Evolutionary conservation across 345 rosid species (phyloP), one percentile per base, ranked within the genome.

Genomic region (Gossypium australe): DNA sequence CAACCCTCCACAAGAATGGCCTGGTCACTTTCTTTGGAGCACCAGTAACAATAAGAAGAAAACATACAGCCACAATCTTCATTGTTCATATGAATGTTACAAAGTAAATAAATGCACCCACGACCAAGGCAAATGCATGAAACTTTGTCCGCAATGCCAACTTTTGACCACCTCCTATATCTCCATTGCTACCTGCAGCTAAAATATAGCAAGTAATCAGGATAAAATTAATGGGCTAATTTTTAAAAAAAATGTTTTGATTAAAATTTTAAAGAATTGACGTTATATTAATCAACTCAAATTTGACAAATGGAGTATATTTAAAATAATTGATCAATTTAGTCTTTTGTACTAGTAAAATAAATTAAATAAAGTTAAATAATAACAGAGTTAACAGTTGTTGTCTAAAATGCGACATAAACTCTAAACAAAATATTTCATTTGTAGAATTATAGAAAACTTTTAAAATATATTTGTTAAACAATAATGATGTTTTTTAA

Each of bases 401-500:
- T 0, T 34, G 1, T 34, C 0, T 34, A 34, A 4, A 34, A 27
- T 4, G 0, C 0, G 0, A 34, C 7, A 34, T 34, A 5, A 5
- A 5, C 7, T 34, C 7, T 5, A 34, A 34, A 34, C 7, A 34
- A 34, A 34, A 34, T 34, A 34, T 34, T 34, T 34, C 7, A 4
- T 34, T 34, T 34, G 7, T 34, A 34, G 1, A 34, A 1, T 1
- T 34, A 34, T 34, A 1, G 1, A 34, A 34, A 34, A 5, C 1
- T 34, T 34, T 5, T 34, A 34, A 34, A 34, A 34, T 34, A 34
- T 34, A 34, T 5, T 34, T 34, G 1, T 34, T 34, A 34, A 34
- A 34, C 7, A 5, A 34, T 34, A 34, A 34, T 34, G 7, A 34
- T 34, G 0, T 34, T 34, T 34, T 29, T 34, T 34, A 34, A 34